Base-by-base conservation (phyloP, 2,329 filamentous ascomycete genomes). In the Boeremia lycopersici region DNA sequence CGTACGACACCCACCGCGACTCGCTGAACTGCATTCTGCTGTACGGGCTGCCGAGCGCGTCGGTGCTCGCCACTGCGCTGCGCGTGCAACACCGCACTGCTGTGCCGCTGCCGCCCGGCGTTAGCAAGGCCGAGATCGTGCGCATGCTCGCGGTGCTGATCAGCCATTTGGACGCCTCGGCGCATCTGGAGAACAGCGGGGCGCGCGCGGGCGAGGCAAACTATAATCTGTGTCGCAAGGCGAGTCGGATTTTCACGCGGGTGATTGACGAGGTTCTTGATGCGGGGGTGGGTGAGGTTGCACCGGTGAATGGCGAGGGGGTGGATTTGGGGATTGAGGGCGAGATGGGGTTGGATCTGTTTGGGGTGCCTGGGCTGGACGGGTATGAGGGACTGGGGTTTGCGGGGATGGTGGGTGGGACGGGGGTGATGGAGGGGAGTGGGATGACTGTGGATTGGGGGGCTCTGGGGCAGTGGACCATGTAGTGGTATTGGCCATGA, bases 91-190 rank as follows among this genome's bases (percentile, higher is more conserved):
- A 66, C 1, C 52, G 40, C 43, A 74, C 56, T 11, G 60, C 28
- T 35, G 59, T 65, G 15, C 61, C 68, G 6, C 72, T 77, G 26
- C 71, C 73, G 0, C 61, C 64, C 6, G 63, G 60, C 1, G 69
- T 75, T 0, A 63, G 74, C 15, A 59, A 69, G 6, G 41, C 41
- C 0, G 71, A 73, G 10, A 70, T 76, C 3, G 73, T 78, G 33
- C 74, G 76, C 6, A 73, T 72, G 60, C 53, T 78, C 0, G 72
- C 69, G 29, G 75, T 78, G 0, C 69, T 79, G 13, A 75, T 77
- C 13, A 68, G 67, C 2, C 73, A 77, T 44, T 64, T 78, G 1
- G 76, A 77, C 28, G 61, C 68, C 4, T 64, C 68, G 1, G 61
- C 63, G 2, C 62, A 69, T 28, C 43, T 67, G 7, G 68, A 71